A percentile compares a stretch with the other conserved stretches of the same genome.
phyloP scores from a whole-genome alignment of 2,329 filamentous ascomycete species.

The Fusarium robinianum region DNA sequence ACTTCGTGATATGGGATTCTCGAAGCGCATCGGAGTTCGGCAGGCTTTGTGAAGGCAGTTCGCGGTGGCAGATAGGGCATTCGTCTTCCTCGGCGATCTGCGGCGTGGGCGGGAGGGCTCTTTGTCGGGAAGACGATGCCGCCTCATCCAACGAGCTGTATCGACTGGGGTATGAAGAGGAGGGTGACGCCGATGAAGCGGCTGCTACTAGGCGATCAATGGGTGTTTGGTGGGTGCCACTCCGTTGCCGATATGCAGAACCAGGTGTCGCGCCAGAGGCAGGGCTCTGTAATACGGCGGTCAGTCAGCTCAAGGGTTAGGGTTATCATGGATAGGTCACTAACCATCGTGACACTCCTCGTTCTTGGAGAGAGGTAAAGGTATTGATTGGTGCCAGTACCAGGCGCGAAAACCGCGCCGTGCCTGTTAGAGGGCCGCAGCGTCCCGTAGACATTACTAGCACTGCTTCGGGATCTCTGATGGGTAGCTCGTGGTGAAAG shows the following conservation, averaged over 20 bases:
- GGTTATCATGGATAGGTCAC: constrained; percentile 24
- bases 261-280: constrained; percentile 31
- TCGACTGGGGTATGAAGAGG: constrained; percentile 41
- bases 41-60: constrained; percentile 64
- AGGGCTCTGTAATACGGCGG: constrained; percentile 15
- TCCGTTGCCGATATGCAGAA: constrained; percentile 38
- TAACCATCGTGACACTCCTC: constrained; percentile 57
- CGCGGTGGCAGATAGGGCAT: constrained; percentile 75
- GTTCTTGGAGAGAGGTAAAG: constrained; percentile 40
- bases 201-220: constrained; percentile 48
- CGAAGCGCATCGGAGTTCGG: constrained; percentile 59
- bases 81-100: constrained; percentile 74
- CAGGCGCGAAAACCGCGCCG: constrained; percentile 44
- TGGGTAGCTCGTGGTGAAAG: constrained; percentile 46
- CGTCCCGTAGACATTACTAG: constrained; percentile 41
- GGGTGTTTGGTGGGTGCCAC: constrained; percentile 42
- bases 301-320: constrained; percentile 6
- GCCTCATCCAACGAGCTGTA: constrained; percentile 38
- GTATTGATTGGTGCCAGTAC: constrained; percentile 43
- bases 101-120: constrained; percentile 49
- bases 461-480: constrained; percentile 52
- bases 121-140: constrained; percentile 45
- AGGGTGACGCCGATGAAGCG: constrained; percentile 40
- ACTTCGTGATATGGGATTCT: constrained; percentile 62
- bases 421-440: constrained; percentile 40